phyloP scores from a whole-genome alignment of 352 stramenopile species.

The Phytopythium kandeliae region DNA sequence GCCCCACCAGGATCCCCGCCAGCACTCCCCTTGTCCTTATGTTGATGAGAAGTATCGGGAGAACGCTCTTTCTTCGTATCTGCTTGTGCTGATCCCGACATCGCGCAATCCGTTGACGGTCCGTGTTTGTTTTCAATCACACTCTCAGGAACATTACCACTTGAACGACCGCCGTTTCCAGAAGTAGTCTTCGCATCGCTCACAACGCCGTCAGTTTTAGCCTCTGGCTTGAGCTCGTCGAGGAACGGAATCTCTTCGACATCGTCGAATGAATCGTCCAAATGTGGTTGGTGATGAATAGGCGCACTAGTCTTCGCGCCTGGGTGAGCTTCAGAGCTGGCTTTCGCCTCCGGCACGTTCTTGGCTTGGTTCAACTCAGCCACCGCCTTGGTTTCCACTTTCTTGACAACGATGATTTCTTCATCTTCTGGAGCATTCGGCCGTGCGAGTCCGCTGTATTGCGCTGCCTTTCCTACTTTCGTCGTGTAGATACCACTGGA shows the following conservation, averaged over 20 bases:
- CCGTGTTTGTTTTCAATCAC: conserved; percentile 52
- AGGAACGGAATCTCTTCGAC: conserved; percentile 79
- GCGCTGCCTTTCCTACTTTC: conserved; percentile 39
- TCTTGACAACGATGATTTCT: conserved; percentile 67
- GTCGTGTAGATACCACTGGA: conserved; percentile 19
- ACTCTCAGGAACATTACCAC: conserved; percentile 49
- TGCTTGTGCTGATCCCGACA: background rate
- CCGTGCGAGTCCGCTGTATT: conserved; percentile 42
- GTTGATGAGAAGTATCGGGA: conserved; percentile 13
- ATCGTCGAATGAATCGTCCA: conserved; percentile 69
- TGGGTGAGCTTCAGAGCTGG: conserved; percentile 8
- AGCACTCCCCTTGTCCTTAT: conserved; percentile 21
- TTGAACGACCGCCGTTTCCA: background rate
- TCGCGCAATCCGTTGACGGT: conserved; percentile 15
- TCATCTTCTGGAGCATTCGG: conserved; percentile 65
- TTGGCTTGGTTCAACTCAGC: conserved; percentile 10
- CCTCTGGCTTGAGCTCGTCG: conserved; percentile 41
- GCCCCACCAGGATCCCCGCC: conserved; percentile 12
- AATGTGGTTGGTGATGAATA: conserved; percentile 12
- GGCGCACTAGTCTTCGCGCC: background rate
- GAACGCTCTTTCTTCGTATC: conserved; percentile 21
- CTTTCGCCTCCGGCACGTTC: background rate
- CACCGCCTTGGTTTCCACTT: conserved; percentile 36
- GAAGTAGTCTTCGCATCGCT: background rate
- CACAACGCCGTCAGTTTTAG: conserved; percentile 14